phyloP scores from a whole-genome alignment of 1,139 yeast species.

The Zygoascus hellenicus region DNA sequence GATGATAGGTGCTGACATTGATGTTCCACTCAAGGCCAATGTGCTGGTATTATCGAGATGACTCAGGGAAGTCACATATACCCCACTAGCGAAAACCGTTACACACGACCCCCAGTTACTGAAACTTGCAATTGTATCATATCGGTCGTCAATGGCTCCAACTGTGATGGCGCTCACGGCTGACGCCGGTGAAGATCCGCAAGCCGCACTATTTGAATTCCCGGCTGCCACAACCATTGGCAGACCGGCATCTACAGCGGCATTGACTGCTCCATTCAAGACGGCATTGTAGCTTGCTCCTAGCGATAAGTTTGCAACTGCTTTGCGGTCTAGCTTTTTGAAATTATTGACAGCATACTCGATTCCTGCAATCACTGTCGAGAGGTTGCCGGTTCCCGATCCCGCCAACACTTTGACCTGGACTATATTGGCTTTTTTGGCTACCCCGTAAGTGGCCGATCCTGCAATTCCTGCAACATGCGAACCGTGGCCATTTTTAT shows the following conservation, averaged over 20 bases:
- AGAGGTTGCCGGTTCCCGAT: constrained; percentile 55
- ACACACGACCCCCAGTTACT: constrained; percentile 91
- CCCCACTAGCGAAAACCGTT: constrained; percentile 81
- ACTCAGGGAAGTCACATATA: constrained; percentile 41
- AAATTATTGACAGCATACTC: constrained; percentile 70
- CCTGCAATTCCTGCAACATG: constrained; percentile 91
- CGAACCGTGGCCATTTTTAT: constrained; percentile 70
- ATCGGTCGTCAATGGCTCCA: constrained; percentile 78
- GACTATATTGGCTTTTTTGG: constrained; percentile 57
- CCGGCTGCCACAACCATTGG: constrained; percentile 89
- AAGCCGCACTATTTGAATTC: constrained; percentile 71
- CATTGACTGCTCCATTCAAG: constrained; percentile 67
- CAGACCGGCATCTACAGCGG: constrained; percentile 66
- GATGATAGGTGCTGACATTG: constrained; percentile 85
- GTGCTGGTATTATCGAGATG: constrained; percentile 24
- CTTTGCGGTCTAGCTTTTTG: constrained; percentile 42
- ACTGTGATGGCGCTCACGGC: constrained; percentile 70
- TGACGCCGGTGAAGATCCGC: constrained; percentile 76
- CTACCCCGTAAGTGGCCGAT: constrained; percentile 70
- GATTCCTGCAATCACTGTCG: constrained; percentile 69
- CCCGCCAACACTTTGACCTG: constrained; percentile 70
- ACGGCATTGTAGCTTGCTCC: constrained; percentile 67
- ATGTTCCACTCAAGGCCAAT: constrained; percentile 64
- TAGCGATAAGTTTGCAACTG: constrained; percentile 72
- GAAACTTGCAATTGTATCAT: constrained; percentile 66